A percentile compares a stretch with the other conserved stretches of the same genome.
Evolutionary conservation across 352 stramenopile genomes (phyloP).

Genomic region (Vaucheria bursata): DNA sequence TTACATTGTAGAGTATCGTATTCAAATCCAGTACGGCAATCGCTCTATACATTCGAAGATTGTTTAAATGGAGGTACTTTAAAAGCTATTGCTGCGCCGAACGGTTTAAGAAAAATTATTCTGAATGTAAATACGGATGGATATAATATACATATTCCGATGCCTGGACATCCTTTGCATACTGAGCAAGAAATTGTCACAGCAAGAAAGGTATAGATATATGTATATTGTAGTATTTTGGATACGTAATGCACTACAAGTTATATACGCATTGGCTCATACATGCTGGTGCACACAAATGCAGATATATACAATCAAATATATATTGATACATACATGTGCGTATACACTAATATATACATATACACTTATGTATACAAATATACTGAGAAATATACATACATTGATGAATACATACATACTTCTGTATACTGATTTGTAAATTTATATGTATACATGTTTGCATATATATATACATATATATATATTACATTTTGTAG

Average conservation of each 20-base stretch:
- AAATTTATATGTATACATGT: background rate
- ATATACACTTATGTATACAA: background rate
- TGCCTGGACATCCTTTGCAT: slow-evolving; percentile 83
- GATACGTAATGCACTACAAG: background rate
- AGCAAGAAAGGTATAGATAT: background rate
- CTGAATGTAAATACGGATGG: slow-evolving; percentile 74
- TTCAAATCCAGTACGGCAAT: slow-evolving; percentile 95
- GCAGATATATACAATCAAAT: background rate
- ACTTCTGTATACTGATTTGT: background rate
- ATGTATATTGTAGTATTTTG: background rate
- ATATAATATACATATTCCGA: slow-evolving; percentile 88
- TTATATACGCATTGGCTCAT: background rate
- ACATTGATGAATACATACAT: background rate
- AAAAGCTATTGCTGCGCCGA: slow-evolving; percentile 85
- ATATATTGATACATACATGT: background rate
- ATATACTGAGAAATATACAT: background rate
- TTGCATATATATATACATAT: background rate
- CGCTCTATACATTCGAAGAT: slow-evolving; percentile 79
- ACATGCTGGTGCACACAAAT: background rate
- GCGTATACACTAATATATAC: background rate
- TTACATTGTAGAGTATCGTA: background rate
- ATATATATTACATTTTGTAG: background rate
- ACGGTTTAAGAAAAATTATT: slow-evolving; percentile 78
- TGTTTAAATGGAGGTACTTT: slow-evolving; percentile 71
- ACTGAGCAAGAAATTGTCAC: slow-evolving; percentile 14